A percentile compares a stretch with the other conserved stretches of the same genome.
These are phyloP conservation scores for Solioccasus polychromus DNA, from an alignment of 768 basidiomycete genomes.

Conservation along the genomic window DNA sequence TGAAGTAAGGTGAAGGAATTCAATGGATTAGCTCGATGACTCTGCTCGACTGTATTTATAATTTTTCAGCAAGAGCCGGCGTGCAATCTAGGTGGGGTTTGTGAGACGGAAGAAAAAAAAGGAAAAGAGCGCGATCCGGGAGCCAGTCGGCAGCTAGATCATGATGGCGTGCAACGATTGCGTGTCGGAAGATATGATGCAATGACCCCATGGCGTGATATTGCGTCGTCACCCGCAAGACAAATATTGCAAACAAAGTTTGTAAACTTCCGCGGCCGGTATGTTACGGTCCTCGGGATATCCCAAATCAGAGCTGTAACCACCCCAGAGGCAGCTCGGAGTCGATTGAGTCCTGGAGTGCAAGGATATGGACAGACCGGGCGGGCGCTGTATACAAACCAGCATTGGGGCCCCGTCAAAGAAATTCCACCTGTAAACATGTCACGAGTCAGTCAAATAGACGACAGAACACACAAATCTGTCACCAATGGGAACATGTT, in stretches of 20 bases:
- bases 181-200: conserved; percentile 13
- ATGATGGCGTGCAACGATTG: neutral
- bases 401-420: too few species aligned
- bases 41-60: too few species aligned
- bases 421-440: conserved; percentile 2
- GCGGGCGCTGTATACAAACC: too few species aligned
- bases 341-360: too few species aligned
- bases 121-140: neutral
- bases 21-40: too few species aligned
- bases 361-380: neutral
- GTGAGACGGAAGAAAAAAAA: neutral
- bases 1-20: neutral
- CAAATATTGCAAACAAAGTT: conserved; percentile 7
- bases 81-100: neutral
- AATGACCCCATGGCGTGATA: conserved; percentile 32
- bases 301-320: too few species aligned
- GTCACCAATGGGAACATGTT: neutral
- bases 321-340: too few species aligned
- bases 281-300: neutral
- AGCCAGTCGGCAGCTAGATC: neutral
- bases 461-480: neutral
- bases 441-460: neutral
- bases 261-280: conserved; percentile 4
- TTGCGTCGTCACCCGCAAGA: conserved; percentile 20
- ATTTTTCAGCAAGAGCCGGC: neutral